Percentiles rank a stretch among this genome's conserved stretches.
phyloP scores from a whole-genome alignment of 140 eudicot genomes.

The Senecio squalidus region DNA sequence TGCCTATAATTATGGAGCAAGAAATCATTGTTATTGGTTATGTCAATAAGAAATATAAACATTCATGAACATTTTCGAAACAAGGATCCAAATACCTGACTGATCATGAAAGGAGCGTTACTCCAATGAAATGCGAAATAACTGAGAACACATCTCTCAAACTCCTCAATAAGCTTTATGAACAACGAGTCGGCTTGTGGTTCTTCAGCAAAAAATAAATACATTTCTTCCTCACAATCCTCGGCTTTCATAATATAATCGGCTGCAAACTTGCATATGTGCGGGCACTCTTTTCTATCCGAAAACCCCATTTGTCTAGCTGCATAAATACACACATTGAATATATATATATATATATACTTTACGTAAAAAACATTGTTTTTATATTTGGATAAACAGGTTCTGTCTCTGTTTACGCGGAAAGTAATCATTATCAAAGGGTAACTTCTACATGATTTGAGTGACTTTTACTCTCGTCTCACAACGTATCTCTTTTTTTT shows the following conservation, averaged over 20 bases:
- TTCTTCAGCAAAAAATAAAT: conserved; percentile 53
- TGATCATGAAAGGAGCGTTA: conserved; percentile 61
- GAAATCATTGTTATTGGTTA: not conserved
- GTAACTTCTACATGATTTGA: no score
- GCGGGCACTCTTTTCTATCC: conserved; percentile 57
- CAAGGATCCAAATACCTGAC: conserved; percentile 72
- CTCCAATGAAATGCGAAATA: conserved; percentile 97
- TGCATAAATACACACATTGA: conserved; percentile 30
- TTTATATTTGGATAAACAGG: no score
- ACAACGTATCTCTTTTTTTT: no score
- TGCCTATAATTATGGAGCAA: conserved; percentile 38
- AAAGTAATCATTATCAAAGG: no score
- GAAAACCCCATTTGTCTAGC: conserved; percentile 84
- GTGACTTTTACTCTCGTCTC: no score
- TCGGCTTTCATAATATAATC: conserved; percentile 70
- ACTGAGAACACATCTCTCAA: conserved; percentile 90
- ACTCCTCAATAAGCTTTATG: conserved; percentile 85
- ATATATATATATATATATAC: not conserved
- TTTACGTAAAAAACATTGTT: no score
- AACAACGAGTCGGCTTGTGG: conserved; percentile 79
- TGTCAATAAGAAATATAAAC: not conserved
- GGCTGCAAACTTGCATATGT: conserved; percentile 53
- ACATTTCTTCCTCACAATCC: conserved; percentile 82
- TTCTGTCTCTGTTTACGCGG: no score
- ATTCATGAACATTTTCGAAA: no score